Base-by-base conservation (phyloP, 106 monocot genomes). In the Allium fistulosum region DNA sequence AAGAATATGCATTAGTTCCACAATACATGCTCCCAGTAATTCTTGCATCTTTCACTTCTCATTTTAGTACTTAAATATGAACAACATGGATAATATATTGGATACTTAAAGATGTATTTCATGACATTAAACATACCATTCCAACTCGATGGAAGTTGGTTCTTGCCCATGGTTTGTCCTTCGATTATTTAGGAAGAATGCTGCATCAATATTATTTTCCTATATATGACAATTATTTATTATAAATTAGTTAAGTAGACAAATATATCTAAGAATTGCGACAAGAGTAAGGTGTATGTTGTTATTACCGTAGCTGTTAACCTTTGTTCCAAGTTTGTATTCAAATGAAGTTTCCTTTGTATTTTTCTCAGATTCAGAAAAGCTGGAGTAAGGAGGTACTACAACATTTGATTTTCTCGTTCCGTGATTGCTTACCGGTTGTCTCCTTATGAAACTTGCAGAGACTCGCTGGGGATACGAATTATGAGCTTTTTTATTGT, bases 401-500 rank as follows among this genome's bases (percentile, higher is more conserved):
- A 17, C 22, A 9, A 17, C 7, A 45, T 58, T 75, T 49, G 45
- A 48, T 53, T 11, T 69, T 60, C 13, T 7, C 50, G 68, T 60
- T 56, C 28, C 52, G 27, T 7, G 63, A 13, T 58, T 52, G 28
- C 17, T 62, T 7, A 60, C 58, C 51, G 53, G 48, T 66, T 62
- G 53, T 57, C 65, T 28, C 12, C 49, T 52, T 9, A 81, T 69
- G 63, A 78, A 28, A 58, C 77, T 51, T 14, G 78, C 68, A 45
- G 71, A 4, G 53, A 75, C 74, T 67, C 80, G 70, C 52, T 72
- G 77, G 71, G 84, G 80, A 51, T 77, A 71, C 16, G 67, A 49
- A 50, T 48, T 6, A 22, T 17, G 69, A 63, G 51, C 14, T 66
- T 63, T 69, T 46, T 13, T 9, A 10, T 47, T 47, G 48, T 64